phyloP scores from a whole-genome alignment of 169 alveolate genomes.

The Plasmodium inui region DNA sequence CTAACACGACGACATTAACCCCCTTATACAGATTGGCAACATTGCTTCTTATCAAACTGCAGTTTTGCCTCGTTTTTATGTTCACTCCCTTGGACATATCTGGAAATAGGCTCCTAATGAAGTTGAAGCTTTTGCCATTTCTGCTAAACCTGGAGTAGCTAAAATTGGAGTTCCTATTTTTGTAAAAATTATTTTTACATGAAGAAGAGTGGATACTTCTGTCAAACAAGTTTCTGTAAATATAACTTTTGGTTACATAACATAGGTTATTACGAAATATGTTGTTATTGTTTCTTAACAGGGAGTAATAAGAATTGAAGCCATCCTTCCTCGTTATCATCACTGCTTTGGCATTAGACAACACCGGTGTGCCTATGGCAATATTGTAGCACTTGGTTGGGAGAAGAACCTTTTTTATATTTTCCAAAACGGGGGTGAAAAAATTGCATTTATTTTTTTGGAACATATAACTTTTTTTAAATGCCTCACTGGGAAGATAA shows the following conservation, averaged over 20 bases:
- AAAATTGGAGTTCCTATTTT: constrained; percentile 3
- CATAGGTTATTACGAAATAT: constrained; percentile 25
- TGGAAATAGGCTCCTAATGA: constrained; percentile 11
- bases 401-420: neutral
- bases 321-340: neutral
- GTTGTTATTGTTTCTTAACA: constrained; percentile 10
- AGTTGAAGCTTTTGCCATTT: constrained; percentile 17
- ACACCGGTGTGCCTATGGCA: neutral
- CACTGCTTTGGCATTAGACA: neutral
- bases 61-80: constrained; percentile 32
- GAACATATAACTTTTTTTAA: neutral
- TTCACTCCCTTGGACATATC: constrained; percentile 1
- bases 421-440: neutral
- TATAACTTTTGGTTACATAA: constrained; percentile 31
- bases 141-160: neutral
- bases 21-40: constrained; percentile 91
- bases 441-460: neutral
- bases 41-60: constrained; percentile 83
- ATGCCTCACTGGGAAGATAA: neutral
- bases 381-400: neutral
- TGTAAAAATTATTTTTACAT: neutral
- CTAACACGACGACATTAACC: constrained; percentile 93
- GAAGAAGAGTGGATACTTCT: constrained; percentile 30
- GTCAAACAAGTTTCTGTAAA: constrained; percentile 12
- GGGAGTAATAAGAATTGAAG: neutral